Percentiles rank a stretch among this genome's conserved stretches.
Evolutionary conservation across 371 early-diverging fungal species (phyloP).

Genomic region (Paraphysoderma sedebokerense): DNA sequence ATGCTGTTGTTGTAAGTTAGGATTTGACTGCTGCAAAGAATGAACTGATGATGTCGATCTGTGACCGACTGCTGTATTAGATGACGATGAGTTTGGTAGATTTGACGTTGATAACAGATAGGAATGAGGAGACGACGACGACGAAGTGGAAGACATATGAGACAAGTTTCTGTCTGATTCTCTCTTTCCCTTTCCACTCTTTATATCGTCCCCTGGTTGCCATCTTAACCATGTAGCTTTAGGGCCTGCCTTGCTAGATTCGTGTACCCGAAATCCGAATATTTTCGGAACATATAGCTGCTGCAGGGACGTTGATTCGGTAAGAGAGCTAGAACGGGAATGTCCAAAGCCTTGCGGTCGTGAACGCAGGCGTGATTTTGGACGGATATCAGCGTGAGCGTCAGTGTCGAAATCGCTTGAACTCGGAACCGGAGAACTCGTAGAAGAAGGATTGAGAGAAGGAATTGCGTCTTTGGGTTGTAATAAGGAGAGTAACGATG

Average conservation of each 20-base stretch:
- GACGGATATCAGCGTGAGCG: constrained; percentile 8
- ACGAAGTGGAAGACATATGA: no score
- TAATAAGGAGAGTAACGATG: not conserved
- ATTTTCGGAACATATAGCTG: constrained; percentile 49
- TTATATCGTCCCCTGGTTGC: not conserved
- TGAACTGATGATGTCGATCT: no score
- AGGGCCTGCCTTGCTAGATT: constrained; percentile 1
- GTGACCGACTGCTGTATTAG: no score
- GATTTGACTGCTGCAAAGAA: no score
- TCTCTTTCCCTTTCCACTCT: no score
- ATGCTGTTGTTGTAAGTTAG: no score
- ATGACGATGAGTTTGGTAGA: no score
- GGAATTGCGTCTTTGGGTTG: not conserved
- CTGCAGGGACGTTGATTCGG: constrained; percentile 10
- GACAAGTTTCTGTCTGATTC: no score
- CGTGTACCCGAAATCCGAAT: constrained; percentile 63
- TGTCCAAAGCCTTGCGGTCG: constrained; percentile 12
- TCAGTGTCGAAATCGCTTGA: constrained; percentile 1
- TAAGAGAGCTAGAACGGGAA: no score
- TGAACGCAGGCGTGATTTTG: not conserved
- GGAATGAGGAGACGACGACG: no score
- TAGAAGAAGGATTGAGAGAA: not conserved
- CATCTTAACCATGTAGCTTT: not conserved
- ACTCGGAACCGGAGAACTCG: not conserved
- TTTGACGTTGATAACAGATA: no score